Evolutionary conservation across 139 green algal species (phyloP).

Genomic region (Chlamydomonas schloesseri): DNA sequence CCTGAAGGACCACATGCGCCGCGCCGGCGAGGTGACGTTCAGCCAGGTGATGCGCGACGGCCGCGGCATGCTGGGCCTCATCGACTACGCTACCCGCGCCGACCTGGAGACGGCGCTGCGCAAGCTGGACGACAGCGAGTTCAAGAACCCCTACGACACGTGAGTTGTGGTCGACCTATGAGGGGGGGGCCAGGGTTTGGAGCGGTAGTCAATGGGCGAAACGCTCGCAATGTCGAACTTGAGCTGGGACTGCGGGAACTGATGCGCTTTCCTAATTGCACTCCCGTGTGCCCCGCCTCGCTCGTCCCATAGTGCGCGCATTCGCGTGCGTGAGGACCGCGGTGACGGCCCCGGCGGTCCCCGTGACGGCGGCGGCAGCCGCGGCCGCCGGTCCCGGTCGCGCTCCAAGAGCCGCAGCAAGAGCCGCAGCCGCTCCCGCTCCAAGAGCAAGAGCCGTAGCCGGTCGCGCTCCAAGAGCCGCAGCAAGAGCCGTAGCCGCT

Average conservation of each 20-base stretch:
- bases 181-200: too few species aligned
- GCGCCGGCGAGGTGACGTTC: slow-evolving; percentile 72
- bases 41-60: slow-evolving; percentile 72
- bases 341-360: not conserved
- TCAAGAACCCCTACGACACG: slow-evolving; percentile 89
- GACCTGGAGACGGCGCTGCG: slow-evolving; percentile 76
- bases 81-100: slow-evolving; percentile 69
- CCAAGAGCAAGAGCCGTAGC: slow-evolving; percentile 22
- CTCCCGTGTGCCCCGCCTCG: too few species aligned
- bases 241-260: too few species aligned
- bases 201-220: too few species aligned
- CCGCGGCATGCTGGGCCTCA: slow-evolving; percentile 71
- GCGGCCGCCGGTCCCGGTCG: slow-evolving; percentile 31
- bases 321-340: slow-evolving; percentile 60
- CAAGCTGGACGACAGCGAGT: slow-evolving; percentile 84
- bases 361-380: slow-evolving; percentile 1
- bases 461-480: slow-evolving; percentile 31
- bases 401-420: slow-evolving; percentile 22
- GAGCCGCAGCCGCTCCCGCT: slow-evolving; percentile 44
- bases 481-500: not conserved
- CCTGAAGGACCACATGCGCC: slow-evolving; percentile 93
- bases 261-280: too few species aligned
- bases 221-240: too few species aligned
- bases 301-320: slow-evolving; percentile 44
- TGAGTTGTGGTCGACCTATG: too few species aligned